These are phyloP conservation scores for Tetratostichococcus sp. DNA, from an alignment of 139 green algal genomes.

Conservation along the genomic window DNA sequence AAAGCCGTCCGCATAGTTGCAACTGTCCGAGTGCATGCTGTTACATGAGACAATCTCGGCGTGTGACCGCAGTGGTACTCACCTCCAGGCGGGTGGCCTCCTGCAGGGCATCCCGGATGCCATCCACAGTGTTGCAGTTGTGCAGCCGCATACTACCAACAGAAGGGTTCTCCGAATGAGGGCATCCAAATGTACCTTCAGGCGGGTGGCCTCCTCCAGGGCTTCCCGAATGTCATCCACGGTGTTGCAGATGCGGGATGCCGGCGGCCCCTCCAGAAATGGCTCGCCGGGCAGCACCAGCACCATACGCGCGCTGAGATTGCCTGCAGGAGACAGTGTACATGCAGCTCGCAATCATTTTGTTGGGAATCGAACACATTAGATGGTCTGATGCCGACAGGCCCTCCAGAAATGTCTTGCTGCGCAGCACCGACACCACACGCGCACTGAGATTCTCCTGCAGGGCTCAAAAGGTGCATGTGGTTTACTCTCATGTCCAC, in stretches of 20 bases:
- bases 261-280: conserved; percentile 13
- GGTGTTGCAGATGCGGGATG: conserved; percentile 5
- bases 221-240: conserved; percentile 42
- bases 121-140: conserved; percentile 2
- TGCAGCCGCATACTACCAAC: too few relatives aligned
- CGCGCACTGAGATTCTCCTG: background rate
- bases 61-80: too few relatives aligned
- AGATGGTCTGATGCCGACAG: conserved; percentile 9
- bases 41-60: too few relatives aligned
- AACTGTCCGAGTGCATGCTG: too few relatives aligned
- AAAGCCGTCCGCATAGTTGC: too few relatives aligned
- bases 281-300: conserved; percentile 38
- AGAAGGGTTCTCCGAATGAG: too few relatives aligned
- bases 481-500: too few relatives aligned
- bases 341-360: too few relatives aligned
- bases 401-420: conserved; percentile 17
- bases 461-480: too few relatives aligned
- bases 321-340: background rate
- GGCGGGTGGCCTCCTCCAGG: conserved; percentile 30
- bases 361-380: too few relatives aligned
- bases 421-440: conserved; percentile 39
- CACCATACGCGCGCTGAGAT: conserved; percentile 17
- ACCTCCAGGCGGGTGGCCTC: background rate
- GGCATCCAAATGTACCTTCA: conserved; percentile 16
- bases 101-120: background rate